A percentile compares a stretch with the other conserved stretches of the same genome.
These are phyloP conservation scores for Novymonas esmeraldas DNA, from an alignment of 208 protist genomes.

Conservation along the genomic window DNA sequence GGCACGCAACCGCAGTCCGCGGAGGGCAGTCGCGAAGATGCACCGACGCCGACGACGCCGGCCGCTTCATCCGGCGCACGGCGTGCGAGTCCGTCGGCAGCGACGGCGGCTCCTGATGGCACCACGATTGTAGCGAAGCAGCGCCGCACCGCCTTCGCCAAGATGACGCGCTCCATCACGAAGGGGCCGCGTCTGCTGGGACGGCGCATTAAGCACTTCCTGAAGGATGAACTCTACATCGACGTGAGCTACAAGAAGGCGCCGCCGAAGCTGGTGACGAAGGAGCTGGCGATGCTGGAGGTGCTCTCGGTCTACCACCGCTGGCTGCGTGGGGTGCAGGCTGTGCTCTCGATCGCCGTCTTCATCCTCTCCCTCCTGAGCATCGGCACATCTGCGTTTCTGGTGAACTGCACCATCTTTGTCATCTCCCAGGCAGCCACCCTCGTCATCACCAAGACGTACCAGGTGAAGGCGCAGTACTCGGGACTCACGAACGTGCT, in stretches of 20 bases:
- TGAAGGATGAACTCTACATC: conserved; percentile 70
- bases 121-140: conserved; percentile 14
- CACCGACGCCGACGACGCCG: not conserved
- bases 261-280: conserved; percentile 44
- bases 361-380: conserved; percentile 59
- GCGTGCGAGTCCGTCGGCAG: not conserved
- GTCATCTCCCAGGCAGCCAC: conserved; percentile 41
- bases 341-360: conserved; percentile 58
- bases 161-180: conserved; percentile 42
- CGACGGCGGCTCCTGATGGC: conserved; percentile 1
- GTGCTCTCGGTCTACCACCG: conserved; percentile 66
- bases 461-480: conserved; percentile 70
- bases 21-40: not conserved
- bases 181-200: conserved; percentile 63
- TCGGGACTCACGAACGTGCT: conserved; percentile 64
- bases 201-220: conserved; percentile 66
- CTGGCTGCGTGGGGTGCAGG: conserved; percentile 74
- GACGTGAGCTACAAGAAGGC: conserved; percentile 54
- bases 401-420: conserved; percentile 73
- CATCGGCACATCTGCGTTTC: conserved; percentile 24
- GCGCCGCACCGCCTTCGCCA: conserved; percentile 18
- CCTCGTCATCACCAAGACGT: conserved; percentile 65
- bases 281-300: conserved; percentile 58
- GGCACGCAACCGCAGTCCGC: not conserved
- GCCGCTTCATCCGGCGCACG: not conserved